Evolutionary conservation across 2,329 filamentous ascomycete species (phyloP).

Genomic region (Scedosporium boydii): DNA sequence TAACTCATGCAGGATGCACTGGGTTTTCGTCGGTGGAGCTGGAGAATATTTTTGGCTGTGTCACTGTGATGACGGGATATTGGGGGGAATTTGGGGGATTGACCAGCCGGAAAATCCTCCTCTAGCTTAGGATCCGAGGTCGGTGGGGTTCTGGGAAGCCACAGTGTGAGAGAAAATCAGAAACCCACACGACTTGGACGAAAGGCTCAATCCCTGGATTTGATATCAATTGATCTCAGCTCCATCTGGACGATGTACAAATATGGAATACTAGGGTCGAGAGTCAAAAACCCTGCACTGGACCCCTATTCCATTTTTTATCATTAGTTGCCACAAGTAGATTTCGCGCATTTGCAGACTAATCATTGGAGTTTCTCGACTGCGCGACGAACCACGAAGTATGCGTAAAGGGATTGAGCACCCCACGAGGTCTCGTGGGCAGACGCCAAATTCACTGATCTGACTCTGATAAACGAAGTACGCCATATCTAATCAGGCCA

Average conservation of each 20-base stretch:
- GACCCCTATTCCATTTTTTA: background rate
- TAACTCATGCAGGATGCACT: background rate
- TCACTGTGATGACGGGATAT: background rate
- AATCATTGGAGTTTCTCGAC: background rate
- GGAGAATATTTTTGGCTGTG: background rate
- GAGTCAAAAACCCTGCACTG: background rate
- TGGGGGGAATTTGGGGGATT: background rate
- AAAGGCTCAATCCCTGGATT: too few species aligned
- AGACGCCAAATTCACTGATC: too few species aligned
- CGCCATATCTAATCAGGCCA: background rate
- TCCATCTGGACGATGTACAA: too few species aligned
- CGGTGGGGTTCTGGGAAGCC: background rate
- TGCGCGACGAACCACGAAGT: too few species aligned
- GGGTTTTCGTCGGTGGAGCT: background rate
- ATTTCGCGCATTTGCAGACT: background rate
- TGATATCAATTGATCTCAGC: too few species aligned
- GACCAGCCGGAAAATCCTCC: background rate
- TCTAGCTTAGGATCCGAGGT: background rate
- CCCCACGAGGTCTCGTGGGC: too few species aligned
- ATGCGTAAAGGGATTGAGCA: too few species aligned
- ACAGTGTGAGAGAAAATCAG: background rate
- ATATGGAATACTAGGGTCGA: background rate
- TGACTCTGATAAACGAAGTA: too few species aligned
- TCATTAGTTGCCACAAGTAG: background rate
- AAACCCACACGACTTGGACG: background rate